A percentile compares a stretch with the other conserved stretches of the same genome.
phyloP scores from a whole-genome alignment of 1,139 yeast genomes.

The Geotrichum europaeum region DNA sequence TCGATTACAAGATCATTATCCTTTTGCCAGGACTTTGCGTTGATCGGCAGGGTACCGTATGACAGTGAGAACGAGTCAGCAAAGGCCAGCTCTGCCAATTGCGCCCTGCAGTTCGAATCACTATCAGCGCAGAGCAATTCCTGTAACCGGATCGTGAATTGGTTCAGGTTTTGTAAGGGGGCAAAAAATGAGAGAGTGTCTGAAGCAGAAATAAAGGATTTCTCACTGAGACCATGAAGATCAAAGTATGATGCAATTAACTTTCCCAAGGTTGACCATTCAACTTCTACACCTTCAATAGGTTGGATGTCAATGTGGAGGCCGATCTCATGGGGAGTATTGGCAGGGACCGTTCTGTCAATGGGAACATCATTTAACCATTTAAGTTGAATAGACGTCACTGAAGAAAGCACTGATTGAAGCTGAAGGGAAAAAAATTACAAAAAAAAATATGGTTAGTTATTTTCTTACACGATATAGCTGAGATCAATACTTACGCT shows the following conservation, averaged over 20 bases:
- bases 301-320: constrained; percentile 25
- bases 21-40: constrained; percentile 23
- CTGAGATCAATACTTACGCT: constrained; percentile 4
- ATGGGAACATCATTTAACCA: constrained; percentile 24
- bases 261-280: background rate
- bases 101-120: background rate
- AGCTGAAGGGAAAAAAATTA: background rate
- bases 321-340: constrained; percentile 29
- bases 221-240: constrained; percentile 1
- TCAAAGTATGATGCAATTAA: constrained; percentile 11
- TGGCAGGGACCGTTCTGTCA: constrained; percentile 27
- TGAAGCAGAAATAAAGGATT: constrained; percentile 12
- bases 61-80: constrained; percentile 26
- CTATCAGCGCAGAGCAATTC: background rate
- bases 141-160: constrained; percentile 2
- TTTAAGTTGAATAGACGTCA: constrained; percentile 22
- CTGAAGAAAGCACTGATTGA: constrained; percentile 8
- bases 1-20: constrained; percentile 26
- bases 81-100: constrained; percentile 16
- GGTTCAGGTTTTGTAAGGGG: constrained; percentile 6
- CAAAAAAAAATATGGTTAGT: background rate
- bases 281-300: background rate
- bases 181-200: constrained; percentile 24
- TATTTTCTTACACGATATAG: background rate
- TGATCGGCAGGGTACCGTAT: constrained; percentile 25